A percentile compares a stretch with the other conserved stretches of the same genome.
Conservation (phyloP, 2,329 filamentous ascomycete species). For the Didymella pinodella region DNA sequence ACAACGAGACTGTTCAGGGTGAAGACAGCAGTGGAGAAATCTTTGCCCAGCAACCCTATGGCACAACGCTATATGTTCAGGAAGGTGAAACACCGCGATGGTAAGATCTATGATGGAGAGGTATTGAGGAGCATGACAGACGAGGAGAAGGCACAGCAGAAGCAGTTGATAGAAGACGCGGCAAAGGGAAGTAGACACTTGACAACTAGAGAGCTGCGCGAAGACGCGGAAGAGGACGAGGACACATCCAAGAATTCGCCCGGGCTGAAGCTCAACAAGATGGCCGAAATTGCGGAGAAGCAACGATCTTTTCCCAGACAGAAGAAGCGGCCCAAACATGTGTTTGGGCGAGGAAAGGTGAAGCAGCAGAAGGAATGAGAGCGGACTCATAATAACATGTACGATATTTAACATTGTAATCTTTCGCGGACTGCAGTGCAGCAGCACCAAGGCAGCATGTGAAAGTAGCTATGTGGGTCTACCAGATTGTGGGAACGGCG, state of each 20-base stretch:
- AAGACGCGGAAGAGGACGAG: not conserved
- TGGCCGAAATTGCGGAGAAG: not conserved
- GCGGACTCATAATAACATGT: not conserved
- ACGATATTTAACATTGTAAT: not conserved
- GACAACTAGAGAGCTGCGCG: not conserved
- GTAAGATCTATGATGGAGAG: not conserved
- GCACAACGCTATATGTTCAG: not conserved
- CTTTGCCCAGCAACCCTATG: not conserved
- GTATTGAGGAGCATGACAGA: not conserved
- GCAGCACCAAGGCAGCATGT: constrained; percentile 8
- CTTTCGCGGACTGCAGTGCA: not conserved
- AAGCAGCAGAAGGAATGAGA: not conserved
- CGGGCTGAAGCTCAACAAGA: not conserved
- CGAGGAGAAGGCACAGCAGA: not conserved
- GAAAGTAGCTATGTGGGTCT: constrained; percentile 16
- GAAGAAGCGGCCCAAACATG: not conserved
- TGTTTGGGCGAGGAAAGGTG: not conserved
- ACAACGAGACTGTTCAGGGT: constrained; percentile 26
- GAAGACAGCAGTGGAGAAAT: constrained; percentile 21
- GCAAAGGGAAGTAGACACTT: not conserved
- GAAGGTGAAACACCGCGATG: not conserved
- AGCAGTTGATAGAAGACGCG: not conserved
- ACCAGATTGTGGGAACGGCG: constrained; percentile 6
- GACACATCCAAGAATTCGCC: not conserved
- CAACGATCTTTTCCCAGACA: not conserved